These are phyloP conservation scores for Solanum acaule DNA, from an alignment of 257 asterid genomes.

Conservation along the genomic window DNA sequence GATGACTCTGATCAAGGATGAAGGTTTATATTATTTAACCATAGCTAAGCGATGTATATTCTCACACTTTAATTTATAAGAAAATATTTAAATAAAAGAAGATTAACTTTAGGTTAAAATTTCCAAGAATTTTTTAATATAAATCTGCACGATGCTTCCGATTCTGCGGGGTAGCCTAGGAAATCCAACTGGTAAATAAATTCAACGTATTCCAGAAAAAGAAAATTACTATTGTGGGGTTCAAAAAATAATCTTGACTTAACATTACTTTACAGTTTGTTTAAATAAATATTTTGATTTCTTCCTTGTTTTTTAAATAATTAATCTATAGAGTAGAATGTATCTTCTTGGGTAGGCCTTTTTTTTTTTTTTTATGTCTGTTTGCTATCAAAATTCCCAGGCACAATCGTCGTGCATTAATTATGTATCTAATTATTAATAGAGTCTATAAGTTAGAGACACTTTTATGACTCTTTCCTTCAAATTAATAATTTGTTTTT, in stretches of 20 bases:
- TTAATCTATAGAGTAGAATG: neutral
- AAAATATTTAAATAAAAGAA: neutral
- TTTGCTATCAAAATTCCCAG: neutral
- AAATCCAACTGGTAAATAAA: neutral
- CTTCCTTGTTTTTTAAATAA: neutral
- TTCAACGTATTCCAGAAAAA: constrained; percentile 1
- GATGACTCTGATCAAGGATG: fast-evolving
- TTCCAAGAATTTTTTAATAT: neutral
- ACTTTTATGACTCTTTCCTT: neutral
- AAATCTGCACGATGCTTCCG: neutral
- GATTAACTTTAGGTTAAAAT: neutral
- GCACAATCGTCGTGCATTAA: neutral
- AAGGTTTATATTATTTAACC: too few relatives aligned
- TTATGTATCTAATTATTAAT: neutral
- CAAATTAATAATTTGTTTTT: neutral
- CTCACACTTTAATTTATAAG: too few relatives aligned
- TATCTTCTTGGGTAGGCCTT: neutral
- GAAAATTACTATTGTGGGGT: neutral
- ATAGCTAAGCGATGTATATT: too few relatives aligned
- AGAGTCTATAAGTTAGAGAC: neutral
- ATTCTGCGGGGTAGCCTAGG: constrained; percentile 18
- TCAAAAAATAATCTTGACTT: constrained; percentile 5
- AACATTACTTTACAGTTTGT: neutral
- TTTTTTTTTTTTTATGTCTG: neutral
- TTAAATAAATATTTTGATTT: neutral